phyloP scores from a whole-genome alignment of 345 rosid genomes.

The Kernera saxatilis region DNA sequence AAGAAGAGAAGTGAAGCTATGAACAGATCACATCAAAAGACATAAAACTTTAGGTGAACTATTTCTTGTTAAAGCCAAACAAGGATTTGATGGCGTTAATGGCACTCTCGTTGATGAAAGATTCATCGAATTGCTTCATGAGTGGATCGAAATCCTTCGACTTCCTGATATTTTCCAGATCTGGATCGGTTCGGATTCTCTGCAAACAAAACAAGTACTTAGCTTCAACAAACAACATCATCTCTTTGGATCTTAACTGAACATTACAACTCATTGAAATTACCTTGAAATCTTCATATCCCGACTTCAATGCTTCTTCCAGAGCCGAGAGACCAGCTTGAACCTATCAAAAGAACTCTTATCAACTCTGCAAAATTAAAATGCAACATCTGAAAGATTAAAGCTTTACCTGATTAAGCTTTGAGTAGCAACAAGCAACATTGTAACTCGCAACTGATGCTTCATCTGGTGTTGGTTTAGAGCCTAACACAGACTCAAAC shows the following conservation, averaged over 20 bases:
- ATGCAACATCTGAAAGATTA: background rate
- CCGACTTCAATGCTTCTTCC: constrained; percentile 76
- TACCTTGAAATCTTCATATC: constrained; percentile 94
- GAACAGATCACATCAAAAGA: constrained; percentile 23
- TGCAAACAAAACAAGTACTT: constrained; percentile 30
- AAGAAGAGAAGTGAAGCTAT: constrained; percentile 20
- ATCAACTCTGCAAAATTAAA: background rate
- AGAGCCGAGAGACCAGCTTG: constrained; percentile 92
- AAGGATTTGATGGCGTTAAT: constrained; percentile 86
- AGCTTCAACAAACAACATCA: constrained; percentile 11
- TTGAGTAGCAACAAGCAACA: constrained; percentile 91
- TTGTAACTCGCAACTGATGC: constrained; percentile 86
- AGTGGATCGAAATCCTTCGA: constrained; percentile 62
- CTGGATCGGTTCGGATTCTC: constrained; percentile 91
- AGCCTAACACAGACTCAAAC: constrained; percentile 93
- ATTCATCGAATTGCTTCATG: constrained; percentile 80
- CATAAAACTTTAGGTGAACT: constrained; percentile 11
- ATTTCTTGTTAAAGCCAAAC: constrained; percentile 78
- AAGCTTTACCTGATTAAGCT: constrained; percentile 73
- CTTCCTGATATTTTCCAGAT: constrained; percentile 54
- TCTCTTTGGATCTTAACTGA: background rate
- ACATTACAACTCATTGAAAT: background rate
- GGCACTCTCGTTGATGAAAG: constrained; percentile 92
- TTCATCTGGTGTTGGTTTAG: constrained; percentile 70
- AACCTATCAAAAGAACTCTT: constrained; percentile 37